Base-by-base conservation (phyloP, 768 basidiomycete genomes). In the Mycena capillaripes region DNA sequence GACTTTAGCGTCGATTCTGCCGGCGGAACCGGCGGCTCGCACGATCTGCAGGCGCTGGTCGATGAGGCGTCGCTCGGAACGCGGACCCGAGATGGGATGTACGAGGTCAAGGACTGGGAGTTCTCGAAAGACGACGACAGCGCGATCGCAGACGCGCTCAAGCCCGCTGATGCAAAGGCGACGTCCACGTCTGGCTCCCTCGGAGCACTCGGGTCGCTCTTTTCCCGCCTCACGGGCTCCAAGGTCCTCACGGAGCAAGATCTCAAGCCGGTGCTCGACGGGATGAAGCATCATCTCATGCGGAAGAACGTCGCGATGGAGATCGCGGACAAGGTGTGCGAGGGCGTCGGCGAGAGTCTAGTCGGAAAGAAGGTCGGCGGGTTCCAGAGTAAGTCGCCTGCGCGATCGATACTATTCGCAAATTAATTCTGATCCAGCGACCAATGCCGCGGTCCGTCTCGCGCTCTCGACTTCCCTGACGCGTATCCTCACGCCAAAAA, bases 211-310 rank as follows among this genome's bases (percentile, higher is more conserved):
- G 89, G 93, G 14, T 92, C 91, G 53, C 85, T 97, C 60, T 95
- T 98, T 80, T 91, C 95, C 8, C 88, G 95, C 52, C 82, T 98
- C 76, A 97, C 96, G 4, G 95, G 96, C 0, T 91, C 91, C 29
- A 97, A 96, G 82, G 86, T 91, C 2, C 84, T 99, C 66, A 93
- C 93, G 1, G 89, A 95, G 66, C 87, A 90, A 44, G 97, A 99
- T 80, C 81, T 99, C 64, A 89, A 90, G 75, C 97, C 97, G 10
- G 94, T 97, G 1, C 80, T 99, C 53, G 93, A 93, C 60, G 95
- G 91, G 21, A 99, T 99, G 97, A 97, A 97, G 81, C 95, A 97
- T 71, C 97, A 98, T 82, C 86, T 99, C 53, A 98, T 98, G 97
- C 91, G 93, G 84, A 99, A 99, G 87, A 99, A 99, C 78, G 98